Base-by-base conservation (phyloP, 1,284 basidiomycete genomes). In the Rhodotorula sp. region DNA sequence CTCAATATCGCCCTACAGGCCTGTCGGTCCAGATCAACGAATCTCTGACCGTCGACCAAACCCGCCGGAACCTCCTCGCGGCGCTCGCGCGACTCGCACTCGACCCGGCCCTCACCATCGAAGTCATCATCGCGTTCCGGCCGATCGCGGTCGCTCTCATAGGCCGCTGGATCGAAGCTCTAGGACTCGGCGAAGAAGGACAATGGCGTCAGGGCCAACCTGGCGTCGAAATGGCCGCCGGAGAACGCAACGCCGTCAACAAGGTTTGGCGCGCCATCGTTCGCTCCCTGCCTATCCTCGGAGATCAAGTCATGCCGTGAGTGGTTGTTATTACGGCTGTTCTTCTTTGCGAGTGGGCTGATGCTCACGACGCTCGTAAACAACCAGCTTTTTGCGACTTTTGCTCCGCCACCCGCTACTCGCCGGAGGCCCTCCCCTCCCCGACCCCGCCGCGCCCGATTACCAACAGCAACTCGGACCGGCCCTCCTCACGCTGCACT, bases 121-220 rank as follows among this genome's bases (percentile, higher is more conserved):
- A 65, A 15, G 74, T 81, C 23, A 76, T 79, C 21, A 66, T 77
- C 10, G 66, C 71, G 1, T 80, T 79, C 71, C 74, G 78, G 43
- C 79, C 80, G 5, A 23, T 81, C 19, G 76, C 80, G 23, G 38
- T 76, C 31, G 79, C 81, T n/a, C 72, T 83, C 10, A 70, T 76
- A 26, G 76, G 77, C 2, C 65, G 78, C 6, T 73, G 75, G 62
- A 60, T 81, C 43, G 67, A 76, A 15, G 69, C 76, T 34, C 75
- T 77, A 47, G 71, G 76, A 15, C 62, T 73, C 38, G 58, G 64
- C 43, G 69, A 66, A n/a, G 61, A 65, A 47, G 71, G 66, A 21
- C 10, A 48, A 52, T 61, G 68, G 67, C 56, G 60, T 28, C 48
- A 61, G 28, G 54, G 49, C 23, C 45, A 73, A 57, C 19, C 52